Conservation (phyloP, 1,284 basidiomycete genomes). For the Sanguinoderma infundibulare region DNA sequence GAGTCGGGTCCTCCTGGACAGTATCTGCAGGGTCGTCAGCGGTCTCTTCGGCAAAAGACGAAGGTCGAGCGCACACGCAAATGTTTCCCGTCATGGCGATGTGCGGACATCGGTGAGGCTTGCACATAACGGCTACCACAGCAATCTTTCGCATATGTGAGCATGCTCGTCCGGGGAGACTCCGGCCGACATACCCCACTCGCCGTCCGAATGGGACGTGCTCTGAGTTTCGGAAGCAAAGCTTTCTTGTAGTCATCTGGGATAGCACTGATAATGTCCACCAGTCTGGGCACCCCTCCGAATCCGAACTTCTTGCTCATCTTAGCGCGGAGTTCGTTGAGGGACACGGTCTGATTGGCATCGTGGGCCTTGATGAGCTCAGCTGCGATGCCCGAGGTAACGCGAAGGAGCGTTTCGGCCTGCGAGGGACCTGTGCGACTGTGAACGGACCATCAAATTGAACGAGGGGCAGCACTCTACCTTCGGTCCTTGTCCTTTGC, state of each 20-base stretch:
- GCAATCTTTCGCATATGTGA: slow-evolving; percentile 69
- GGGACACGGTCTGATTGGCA: slow-evolving; percentile 74
- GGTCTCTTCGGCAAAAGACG: background rate
- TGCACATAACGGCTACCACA: slow-evolving; percentile 99
- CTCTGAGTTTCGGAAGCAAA: slow-evolving; percentile 88
- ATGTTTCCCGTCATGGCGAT: slow-evolving; percentile 99
- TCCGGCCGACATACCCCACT: slow-evolving; percentile 75
- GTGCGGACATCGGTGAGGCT: slow-evolving; percentile 98
- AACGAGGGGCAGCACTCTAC: slow-evolving; percentile 27
- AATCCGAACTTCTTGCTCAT: slow-evolving; percentile 91
- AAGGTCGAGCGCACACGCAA: slow-evolving; percentile 75
- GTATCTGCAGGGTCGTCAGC: slow-evolving; percentile 60
- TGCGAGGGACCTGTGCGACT: slow-evolving; percentile 73
- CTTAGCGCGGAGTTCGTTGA: slow-evolving; percentile 87
- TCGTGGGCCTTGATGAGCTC: slow-evolving; percentile 93
- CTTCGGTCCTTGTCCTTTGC: slow-evolving; percentile 51
- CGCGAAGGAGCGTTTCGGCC: slow-evolving; percentile 88
- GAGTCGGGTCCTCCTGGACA: slow-evolving; percentile 99
- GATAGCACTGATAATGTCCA: slow-evolving; percentile 98
- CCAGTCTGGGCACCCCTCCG: slow-evolving; percentile 88
- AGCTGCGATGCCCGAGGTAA: slow-evolving; percentile 93
- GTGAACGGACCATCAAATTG: slow-evolving; percentile 1
- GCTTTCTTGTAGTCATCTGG: slow-evolving; percentile 97
- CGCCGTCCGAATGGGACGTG: slow-evolving; percentile 96
- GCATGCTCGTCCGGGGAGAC: slow-evolving; percentile 7